These are phyloP conservation scores for Akebia trifoliata DNA, from an alignment of 164 flowering plant genomes.

Conservation along the genomic window DNA sequence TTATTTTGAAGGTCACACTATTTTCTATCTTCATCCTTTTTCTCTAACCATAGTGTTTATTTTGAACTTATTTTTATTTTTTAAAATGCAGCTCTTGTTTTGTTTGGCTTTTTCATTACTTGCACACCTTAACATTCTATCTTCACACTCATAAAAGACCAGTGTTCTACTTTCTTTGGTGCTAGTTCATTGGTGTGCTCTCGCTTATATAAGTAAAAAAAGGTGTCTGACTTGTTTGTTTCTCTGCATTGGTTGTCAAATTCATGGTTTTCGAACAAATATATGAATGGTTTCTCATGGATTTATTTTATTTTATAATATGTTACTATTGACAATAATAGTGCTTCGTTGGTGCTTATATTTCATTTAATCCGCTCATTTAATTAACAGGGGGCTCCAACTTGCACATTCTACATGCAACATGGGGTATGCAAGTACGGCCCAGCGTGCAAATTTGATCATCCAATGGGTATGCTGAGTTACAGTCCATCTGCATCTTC, in stretches of 20 bases:
- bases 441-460: conserved; percentile 78
- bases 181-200: background rate
- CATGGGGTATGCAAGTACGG: conserved; percentile 88
- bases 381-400: conserved; percentile 58
- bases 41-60: no score
- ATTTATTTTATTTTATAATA: background rate
- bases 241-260: background rate
- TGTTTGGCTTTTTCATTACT: no score
- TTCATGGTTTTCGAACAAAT: background rate
- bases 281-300: background rate
- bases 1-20: no score
- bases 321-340: no score
- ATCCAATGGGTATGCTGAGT: conserved; percentile 65
- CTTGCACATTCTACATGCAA: conserved; percentile 60
- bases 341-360: background rate
- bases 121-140: no score
- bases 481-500: conserved; percentile 97
- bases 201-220: background rate
- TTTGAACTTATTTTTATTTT: no score
- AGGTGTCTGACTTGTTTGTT: no score
- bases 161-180: no score
- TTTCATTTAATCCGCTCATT: conserved; percentile 12
- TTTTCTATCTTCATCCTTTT: no score
- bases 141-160: no score
- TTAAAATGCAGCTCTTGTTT: no score